Evolutionary conservation across 2,329 filamentous ascomycete species (phyloP).

Genomic region (Mycosphaerella arachidis): DNA sequence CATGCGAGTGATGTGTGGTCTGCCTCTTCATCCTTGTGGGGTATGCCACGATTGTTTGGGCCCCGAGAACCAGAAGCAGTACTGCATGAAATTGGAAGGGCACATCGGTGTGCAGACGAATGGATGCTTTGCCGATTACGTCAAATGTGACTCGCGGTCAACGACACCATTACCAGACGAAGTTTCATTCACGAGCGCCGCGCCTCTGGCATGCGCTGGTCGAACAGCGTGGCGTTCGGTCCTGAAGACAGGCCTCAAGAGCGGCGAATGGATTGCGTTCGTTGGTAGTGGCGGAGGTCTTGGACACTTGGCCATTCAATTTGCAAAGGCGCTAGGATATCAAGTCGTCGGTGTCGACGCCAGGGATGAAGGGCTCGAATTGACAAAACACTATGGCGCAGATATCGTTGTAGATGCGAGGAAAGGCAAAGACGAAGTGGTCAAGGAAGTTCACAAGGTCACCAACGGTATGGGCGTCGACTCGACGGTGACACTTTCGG

Average conservation of each 20-base stretch:
- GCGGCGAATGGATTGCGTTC: conserved; percentile 39
- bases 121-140: conserved; percentile 57
- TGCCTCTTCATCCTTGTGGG: conserved; percentile 52
- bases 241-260: conserved; percentile 38
- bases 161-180: conserved; percentile 47
- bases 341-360: conserved; percentile 53
- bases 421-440: conserved; percentile 44
- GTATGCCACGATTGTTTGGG: conserved; percentile 50
- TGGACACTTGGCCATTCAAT: conserved; percentile 51
- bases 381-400: conserved; percentile 47
- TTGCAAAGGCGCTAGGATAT: conserved; percentile 50
- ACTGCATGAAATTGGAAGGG: conserved; percentile 46
- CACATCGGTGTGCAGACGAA: conserved; percentile 49
- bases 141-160: conserved; percentile 46
- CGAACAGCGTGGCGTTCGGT: conserved; percentile 49
- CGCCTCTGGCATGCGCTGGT: conserved; percentile 55
- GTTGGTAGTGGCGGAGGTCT: conserved; percentile 50
- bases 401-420: conserved; percentile 52
- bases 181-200: conserved; percentile 49
- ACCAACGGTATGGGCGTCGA: conserved; percentile 50
- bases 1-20: conserved; percentile 54
- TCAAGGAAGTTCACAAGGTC: conserved; percentile 44
- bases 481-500: conserved; percentile 52
- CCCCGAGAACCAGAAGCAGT: conserved; percentile 49
- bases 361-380: conserved; percentile 49